Base-by-base conservation (phyloP, 2,329 filamentous ascomycete species). In the Furcasterigmium furcatum region DNA sequence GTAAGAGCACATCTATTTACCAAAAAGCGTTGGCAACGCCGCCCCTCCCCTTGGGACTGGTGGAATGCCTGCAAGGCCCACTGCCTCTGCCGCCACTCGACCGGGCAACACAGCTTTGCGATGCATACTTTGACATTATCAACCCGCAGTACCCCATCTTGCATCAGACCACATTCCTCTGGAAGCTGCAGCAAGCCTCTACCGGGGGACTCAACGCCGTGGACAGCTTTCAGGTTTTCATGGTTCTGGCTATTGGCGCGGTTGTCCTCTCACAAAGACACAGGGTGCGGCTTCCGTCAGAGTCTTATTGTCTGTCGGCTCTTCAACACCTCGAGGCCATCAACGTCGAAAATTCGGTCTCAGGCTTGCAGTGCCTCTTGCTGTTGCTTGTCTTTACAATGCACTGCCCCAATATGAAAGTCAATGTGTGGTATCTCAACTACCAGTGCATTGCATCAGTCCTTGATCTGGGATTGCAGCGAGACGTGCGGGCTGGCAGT, bases 371-470 rank as follows among this genome's bases (percentile, higher is more conserved):
- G 35, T 76, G 73, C 42, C 55, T 79, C 45, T 49, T 74, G 1
- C 46, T 75, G 0, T 55, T 75, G 3, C 57, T 74, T 22, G 63
- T 79, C 0, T 78, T 77, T 43, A 72, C 74, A 0, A 62, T 79
- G 12, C 70, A 78, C 29, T 77, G 69, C 47, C 71, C 75, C 0
- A 71, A 65, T 2, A 68, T 74, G 41, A 60, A 66, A 1, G 53
- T 79, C 4, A 79, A 76, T 45, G 61, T 76, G 1, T 80, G 76
- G 77, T 74, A 76, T 44, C 58, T 79, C 2, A 77, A 79, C 44
- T 79, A 79, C 44, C 76, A 79, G 48, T 78, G 74, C 32, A 62
- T 79, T 9, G 74, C 75, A 1, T 64, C 70, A 0, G 58, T 77
- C 1, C 58, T 79, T 3, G 76, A 79, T 38, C 53, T 79, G 2